Percentiles rank a stretch among this genome's conserved stretches.
Evolutionary conservation across 495 filamentous ascomycete species (phyloP).

Genomic region (Glarea lozoyensis): DNA sequence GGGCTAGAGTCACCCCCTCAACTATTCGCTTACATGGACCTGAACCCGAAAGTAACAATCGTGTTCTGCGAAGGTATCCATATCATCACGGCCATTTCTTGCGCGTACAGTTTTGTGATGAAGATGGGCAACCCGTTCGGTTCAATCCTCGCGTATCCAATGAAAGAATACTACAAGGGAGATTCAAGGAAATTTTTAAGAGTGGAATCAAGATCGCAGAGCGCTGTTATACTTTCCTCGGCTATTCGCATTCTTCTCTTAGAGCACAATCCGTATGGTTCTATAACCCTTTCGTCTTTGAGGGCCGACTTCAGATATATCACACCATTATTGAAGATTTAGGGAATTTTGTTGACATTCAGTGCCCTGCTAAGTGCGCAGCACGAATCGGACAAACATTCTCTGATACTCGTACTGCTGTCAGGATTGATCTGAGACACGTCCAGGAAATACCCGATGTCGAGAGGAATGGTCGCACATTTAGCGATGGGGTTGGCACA

Average conservation of each 20-base stretch:
- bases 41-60: slow-evolving; percentile 59
- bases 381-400: slow-evolving; percentile 80
- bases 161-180: slow-evolving; percentile 39
- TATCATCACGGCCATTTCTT: slow-evolving; percentile 56
- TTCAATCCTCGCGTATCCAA: slow-evolving; percentile 46
- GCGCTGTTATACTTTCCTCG: slow-evolving; percentile 56
- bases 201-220: slow-evolving; percentile 54
- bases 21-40: slow-evolving; percentile 62
- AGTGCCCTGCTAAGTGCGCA: slow-evolving; percentile 63
- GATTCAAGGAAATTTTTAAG: slow-evolving; percentile 50
- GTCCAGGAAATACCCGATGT: slow-evolving; percentile 37
- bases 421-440: slow-evolving; percentile 29
- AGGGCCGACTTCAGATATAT: slow-evolving; percentile 32
- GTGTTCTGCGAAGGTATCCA: slow-evolving; percentile 63
- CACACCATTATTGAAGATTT: slow-evolving; percentile 47
- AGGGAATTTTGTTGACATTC: slow-evolving; percentile 56
- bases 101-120: slow-evolving; percentile 63
- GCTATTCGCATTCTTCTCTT: slow-evolving; percentile 76
- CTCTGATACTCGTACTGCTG: slow-evolving; percentile 57
- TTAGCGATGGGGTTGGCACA: slow-evolving; percentile 73
- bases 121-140: slow-evolving; percentile 55
- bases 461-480: slow-evolving; percentile 38
- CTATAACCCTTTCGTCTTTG: slow-evolving; percentile 54
- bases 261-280: slow-evolving; percentile 64
- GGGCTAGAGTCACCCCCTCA: slow-evolving; percentile 59